Conservation (phyloP, 352 stramenopile species). For the Pythium rishiriense region DNA sequence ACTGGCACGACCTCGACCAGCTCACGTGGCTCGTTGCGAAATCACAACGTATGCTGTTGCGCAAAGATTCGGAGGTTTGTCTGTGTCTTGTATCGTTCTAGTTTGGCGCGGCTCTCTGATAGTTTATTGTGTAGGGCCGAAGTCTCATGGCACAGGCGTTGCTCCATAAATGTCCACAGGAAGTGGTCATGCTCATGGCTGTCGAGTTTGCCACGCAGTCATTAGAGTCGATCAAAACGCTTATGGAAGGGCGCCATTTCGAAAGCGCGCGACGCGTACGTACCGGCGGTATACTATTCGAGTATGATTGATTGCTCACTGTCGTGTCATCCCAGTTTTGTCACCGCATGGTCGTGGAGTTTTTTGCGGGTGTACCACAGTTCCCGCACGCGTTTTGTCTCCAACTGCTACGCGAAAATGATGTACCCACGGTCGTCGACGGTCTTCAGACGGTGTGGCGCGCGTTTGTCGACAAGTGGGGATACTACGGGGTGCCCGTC, state of each 20-base stretch:
- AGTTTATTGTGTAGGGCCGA: constrained; percentile 28
- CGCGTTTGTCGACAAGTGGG: constrained; percentile 63
- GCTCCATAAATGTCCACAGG: constrained; percentile 38
- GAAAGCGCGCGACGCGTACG: constrained; percentile 58
- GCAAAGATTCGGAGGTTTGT: constrained; percentile 47
- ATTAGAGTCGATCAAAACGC: constrained; percentile 24
- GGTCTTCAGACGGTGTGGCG: constrained; percentile 42
- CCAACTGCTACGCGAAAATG: constrained; percentile 18
- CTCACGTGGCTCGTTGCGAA: constrained; percentile 61
- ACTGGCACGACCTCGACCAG: constrained; percentile 41
- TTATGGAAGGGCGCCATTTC: constrained; percentile 40
- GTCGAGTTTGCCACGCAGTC: constrained; percentile 42
- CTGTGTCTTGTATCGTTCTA: not conserved
- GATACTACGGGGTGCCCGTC: constrained; percentile 56
- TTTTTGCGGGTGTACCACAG: constrained; percentile 61
- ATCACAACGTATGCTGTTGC: constrained; percentile 31
- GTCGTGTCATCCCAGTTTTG: constrained; percentile 39
- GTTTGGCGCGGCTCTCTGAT: not conserved
- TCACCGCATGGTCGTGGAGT: constrained; percentile 41
- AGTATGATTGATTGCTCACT: no score
- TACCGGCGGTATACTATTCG: not conserved
- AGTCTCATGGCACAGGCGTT: constrained; percentile 48
- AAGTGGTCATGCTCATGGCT: constrained; percentile 58
- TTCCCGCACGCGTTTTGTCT: constrained; percentile 53
- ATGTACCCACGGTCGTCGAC: constrained; percentile 20